Evolutionary conservation across 805 yeast species (phyloP).

Genomic region (Starmera dryadoides): DNA sequence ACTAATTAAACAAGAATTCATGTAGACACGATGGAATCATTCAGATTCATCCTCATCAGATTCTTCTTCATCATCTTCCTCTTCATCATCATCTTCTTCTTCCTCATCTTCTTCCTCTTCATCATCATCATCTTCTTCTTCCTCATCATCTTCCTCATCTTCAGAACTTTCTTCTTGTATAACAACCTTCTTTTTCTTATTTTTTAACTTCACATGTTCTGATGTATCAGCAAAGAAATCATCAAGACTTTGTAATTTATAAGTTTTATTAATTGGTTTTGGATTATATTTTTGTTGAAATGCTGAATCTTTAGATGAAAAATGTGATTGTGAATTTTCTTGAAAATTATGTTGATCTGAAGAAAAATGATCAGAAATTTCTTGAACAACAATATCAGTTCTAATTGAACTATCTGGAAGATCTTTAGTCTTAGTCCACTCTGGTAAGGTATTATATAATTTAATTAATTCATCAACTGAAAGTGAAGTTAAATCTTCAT

Average conservation of each 20-base stretch:
- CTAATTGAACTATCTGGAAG: conserved; percentile 28
- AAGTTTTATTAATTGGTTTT: conserved; percentile 25
- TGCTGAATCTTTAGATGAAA: conserved; percentile 8
- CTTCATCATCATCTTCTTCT: no score
- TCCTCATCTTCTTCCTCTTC: no score
- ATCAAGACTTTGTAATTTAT: conserved; percentile 71
- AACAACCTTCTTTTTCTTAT: conserved; percentile 6
- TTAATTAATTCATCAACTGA: conserved; percentile 18
- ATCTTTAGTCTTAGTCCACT: conserved; percentile 36
- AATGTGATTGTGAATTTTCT: conserved; percentile 1
- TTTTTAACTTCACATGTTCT: conserved; percentile 21
- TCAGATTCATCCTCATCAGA: no score
- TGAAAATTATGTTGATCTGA: conserved; percentile 25
- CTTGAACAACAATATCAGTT: conserved; percentile 31
- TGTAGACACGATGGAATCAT: no score
- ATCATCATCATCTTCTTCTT: conserved; percentile 24
- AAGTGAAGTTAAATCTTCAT: conserved; percentile 11
- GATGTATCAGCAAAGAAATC: conserved; percentile 60
- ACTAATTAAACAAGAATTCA: no score
- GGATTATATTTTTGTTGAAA: background rate
- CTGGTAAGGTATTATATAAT: conserved; percentile 23
- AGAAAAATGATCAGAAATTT: conserved; percentile 26
- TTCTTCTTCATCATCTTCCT: no score
- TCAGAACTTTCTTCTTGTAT: conserved; percentile 15
- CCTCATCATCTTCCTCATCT: conserved; percentile 23